Conservation (phyloP, 768 basidiomycete species). For the Sutorius australiensis region DNA sequence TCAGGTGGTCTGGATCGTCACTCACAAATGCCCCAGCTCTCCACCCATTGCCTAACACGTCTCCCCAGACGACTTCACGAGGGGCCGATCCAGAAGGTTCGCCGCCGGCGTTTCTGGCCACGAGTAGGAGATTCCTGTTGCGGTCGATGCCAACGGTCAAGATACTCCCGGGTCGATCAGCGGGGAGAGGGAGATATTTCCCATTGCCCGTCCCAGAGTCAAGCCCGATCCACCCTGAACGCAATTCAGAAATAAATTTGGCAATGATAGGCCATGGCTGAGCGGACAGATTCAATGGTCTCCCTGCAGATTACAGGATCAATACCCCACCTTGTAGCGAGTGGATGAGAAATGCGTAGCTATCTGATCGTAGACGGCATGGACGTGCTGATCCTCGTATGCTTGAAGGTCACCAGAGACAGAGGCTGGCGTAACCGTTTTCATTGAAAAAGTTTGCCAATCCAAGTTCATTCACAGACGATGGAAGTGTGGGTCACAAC, state of each 20-base stretch:
- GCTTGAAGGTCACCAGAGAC: slow-evolving; percentile 47
- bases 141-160: slow-evolving; percentile 85
- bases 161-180: slow-evolving; percentile 53
- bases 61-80: slow-evolving; percentile 78
- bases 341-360: slow-evolving; percentile 86
- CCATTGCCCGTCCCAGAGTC: slow-evolving; percentile 98
- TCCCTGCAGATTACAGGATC: not conserved
- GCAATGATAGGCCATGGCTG: slow-evolving; percentile 91
- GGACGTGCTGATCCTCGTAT: slow-evolving; percentile 77
- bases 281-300: slow-evolving; percentile 1
- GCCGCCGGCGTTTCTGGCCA: slow-evolving; percentile 65
- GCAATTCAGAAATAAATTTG: slow-evolving; percentile 64
- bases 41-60: slow-evolving; percentile 73
- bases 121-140: slow-evolving; percentile 71
- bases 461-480: not conserved
- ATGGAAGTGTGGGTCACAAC: not conserved
- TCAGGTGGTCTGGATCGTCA: slow-evolving; percentile 6
- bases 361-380: slow-evolving; percentile 80
- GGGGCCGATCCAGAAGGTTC: slow-evolving; percentile 18
- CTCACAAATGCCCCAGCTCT: slow-evolving; percentile 77
- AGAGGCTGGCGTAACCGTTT: slow-evolving; percentile 36
- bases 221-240: slow-evolving; percentile 79
- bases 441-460: slow-evolving; percentile 11
- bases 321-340: slow-evolving; percentile 66
- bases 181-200: slow-evolving; percentile 84